Conservation (phyloP, 768 basidiomycete species). For the Cubamyces sp. region DNA sequence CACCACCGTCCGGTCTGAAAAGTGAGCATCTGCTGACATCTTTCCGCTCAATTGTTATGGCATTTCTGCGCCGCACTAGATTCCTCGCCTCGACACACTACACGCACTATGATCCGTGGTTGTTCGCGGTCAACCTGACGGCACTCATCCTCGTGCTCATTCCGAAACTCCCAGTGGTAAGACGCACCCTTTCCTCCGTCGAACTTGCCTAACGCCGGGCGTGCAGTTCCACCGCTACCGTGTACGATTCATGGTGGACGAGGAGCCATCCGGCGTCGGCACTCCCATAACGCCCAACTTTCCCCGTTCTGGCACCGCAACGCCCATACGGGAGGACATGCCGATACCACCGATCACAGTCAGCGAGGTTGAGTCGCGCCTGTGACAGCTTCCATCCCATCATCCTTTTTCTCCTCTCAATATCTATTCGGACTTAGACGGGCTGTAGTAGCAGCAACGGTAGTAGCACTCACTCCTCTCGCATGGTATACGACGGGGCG, state of each 20-base stretch:
- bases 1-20: background rate
- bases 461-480: constrained; percentile 7
- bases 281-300: constrained; percentile 69
- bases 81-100: constrained; percentile 98
- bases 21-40: background rate
- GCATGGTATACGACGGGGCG: background rate
- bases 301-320: constrained; percentile 54
- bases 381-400: constrained; percentile 3
- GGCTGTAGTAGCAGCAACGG: background rate
- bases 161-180: constrained; percentile 94
- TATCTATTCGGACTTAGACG: constrained; percentile 23
- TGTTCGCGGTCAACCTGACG: constrained; percentile 89
- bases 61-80: constrained; percentile 43
- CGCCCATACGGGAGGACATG: constrained; percentile 34
- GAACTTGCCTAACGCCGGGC: constrained; percentile 7
- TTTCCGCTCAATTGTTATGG: constrained; percentile 22
- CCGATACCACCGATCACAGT: constrained; percentile 38
- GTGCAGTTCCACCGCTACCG: constrained; percentile 79
- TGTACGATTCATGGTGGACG: constrained; percentile 73
- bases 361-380: constrained; percentile 34
- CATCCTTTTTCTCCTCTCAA: background rate
- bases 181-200: constrained; percentile 25
- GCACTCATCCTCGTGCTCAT: constrained; percentile 83
- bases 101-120: constrained; percentile 93
- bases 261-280: constrained; percentile 59